Evolutionary conservation across 2,329 filamentous ascomycete genomes (phyloP).

Genomic region (Botrytis galanthina): DNA sequence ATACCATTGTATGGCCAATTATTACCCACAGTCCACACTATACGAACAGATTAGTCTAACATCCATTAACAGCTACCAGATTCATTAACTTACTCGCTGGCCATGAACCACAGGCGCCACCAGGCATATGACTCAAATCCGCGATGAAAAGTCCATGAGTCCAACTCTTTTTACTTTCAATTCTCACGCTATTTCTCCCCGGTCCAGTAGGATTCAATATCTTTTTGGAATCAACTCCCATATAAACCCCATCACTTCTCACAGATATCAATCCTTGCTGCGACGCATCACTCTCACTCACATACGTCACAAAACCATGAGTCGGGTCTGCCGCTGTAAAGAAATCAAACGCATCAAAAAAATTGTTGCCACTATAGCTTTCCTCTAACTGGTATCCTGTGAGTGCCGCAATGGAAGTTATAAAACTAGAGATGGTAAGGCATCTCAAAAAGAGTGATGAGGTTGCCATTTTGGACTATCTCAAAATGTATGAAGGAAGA

Average conservation of each 20-base stretch:
- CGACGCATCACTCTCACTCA: slow-evolving; percentile 5
- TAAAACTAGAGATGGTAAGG: slow-evolving; percentile 7
- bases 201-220: slow-evolving; percentile 38
- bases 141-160: slow-evolving; percentile 65
- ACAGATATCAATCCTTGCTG: slow-evolving; percentile 16
- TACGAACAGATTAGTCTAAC: background rate
- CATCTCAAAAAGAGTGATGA: slow-evolving; percentile 19
- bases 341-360: slow-evolving; percentile 11
- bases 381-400: background rate
- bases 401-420: background rate
- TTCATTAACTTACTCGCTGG: slow-evolving; percentile 64
- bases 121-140: slow-evolving; percentile 64
- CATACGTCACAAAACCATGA: slow-evolving; percentile 29
- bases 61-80: slow-evolving; percentile 49
- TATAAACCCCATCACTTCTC: slow-evolving; percentile 52
- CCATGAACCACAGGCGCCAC: slow-evolving; percentile 70
- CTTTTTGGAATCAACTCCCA: slow-evolving; percentile 66
- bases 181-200: slow-evolving; percentile 55
- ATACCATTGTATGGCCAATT: slow-evolving; percentile 23
- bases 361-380: background rate
- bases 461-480: slow-evolving; percentile 1
- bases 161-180: slow-evolving; percentile 62
- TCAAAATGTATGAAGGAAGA: background rate
- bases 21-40: slow-evolving; percentile 15
- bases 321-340: slow-evolving; percentile 13